Percentiles rank a stretch among this genome's conserved stretches.
Conservation (phyloP, 2,329 filamentous ascomycete genomes). For the Fusarium fujikuroi region DNA sequence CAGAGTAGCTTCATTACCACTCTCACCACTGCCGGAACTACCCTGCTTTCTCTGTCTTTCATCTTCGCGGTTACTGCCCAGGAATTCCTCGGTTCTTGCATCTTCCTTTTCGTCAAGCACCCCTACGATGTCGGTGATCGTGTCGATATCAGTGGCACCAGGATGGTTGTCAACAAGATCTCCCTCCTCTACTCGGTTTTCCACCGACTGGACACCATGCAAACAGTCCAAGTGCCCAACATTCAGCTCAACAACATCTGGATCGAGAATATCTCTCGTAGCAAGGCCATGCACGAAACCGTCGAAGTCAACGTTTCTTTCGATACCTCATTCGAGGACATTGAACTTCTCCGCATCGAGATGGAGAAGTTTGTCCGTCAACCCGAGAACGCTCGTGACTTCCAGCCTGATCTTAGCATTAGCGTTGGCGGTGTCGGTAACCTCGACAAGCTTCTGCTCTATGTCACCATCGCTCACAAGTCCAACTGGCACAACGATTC, state of each 20-base stretch:
- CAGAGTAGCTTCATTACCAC: slow-evolving; percentile 87
- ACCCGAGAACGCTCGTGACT: slow-evolving; percentile 90
- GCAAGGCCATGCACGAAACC: slow-evolving; percentile 89
- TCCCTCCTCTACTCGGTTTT: slow-evolving; percentile 95
- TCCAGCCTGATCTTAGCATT: slow-evolving; percentile 84
- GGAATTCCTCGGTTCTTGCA: slow-evolving; percentile 97
- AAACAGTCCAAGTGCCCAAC: slow-evolving; percentile 84
- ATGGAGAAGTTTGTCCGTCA: slow-evolving; percentile 86
- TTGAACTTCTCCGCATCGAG: slow-evolving; percentile 85
- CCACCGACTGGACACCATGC: slow-evolving; percentile 82
- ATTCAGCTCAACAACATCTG: slow-evolving; percentile 91
- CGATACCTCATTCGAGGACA: slow-evolving; percentile 88
- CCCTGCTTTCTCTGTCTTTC: slow-evolving; percentile 94
- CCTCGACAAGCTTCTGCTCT: slow-evolving; percentile 87
- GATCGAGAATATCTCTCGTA: slow-evolving; percentile 93
- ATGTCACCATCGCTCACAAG: slow-evolving; percentile 89
- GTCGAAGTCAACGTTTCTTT: slow-evolving; percentile 84
- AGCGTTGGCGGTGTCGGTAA: slow-evolving; percentile 82
- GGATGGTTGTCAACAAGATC: slow-evolving; percentile 90
- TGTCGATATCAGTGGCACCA: slow-evolving; percentile 78
- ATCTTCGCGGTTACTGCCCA: slow-evolving; percentile 92
- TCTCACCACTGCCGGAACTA: slow-evolving; percentile 88
- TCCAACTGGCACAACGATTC: slow-evolving; percentile 91
- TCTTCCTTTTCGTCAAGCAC: slow-evolving; percentile 99
- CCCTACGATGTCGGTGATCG: slow-evolving; percentile 96